Percentiles rank a stretch among this genome's conserved stretches.
Conservation (phyloP, 2,329 filamentous ascomycete genomes). For the Delphinella strobiligena region DNA sequence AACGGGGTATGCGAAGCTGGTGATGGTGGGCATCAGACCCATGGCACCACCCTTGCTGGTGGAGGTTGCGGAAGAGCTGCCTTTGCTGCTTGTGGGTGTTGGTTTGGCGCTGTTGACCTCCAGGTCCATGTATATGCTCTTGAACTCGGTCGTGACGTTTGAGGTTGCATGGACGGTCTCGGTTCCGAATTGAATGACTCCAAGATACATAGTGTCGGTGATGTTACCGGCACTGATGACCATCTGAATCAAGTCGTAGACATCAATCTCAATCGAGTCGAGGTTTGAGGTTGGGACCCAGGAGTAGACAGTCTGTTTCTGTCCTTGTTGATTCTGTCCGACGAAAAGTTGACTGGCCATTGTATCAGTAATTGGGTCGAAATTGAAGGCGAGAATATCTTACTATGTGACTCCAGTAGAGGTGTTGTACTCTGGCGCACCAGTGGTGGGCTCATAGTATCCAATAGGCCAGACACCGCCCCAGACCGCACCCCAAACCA, state of each 20-base stretch:
- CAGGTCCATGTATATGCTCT: constrained; percentile 6
- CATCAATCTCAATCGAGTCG: not conserved
- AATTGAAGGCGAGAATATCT: not conserved
- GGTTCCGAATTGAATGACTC: constrained; percentile 6
- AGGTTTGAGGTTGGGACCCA: constrained; percentile 6
- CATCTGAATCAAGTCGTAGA: constrained; percentile 4
- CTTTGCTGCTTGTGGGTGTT: constrained; percentile 5
- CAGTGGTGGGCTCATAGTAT: constrained; percentile 6
- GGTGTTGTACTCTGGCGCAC: constrained; percentile 4
- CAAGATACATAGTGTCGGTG: constrained; percentile 5
- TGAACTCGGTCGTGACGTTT: constrained; percentile 6
- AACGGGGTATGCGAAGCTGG: constrained; percentile 2
- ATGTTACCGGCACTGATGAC: constrained; percentile 2
- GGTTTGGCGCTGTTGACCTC: not conserved
- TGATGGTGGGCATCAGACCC: constrained; percentile 1
- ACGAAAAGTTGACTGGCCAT: constrained; percentile 1
- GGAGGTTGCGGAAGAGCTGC: constrained; percentile 4
- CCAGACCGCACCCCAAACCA: constrained; percentile 7
- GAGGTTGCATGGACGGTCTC: constrained; percentile 7
- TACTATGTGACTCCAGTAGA: constrained; percentile 2
- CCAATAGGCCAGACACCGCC: constrained; percentile 7
- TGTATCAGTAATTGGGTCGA: not conserved
- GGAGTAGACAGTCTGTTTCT: constrained; percentile 8
- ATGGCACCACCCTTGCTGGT: constrained; percentile 2
- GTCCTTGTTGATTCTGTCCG: constrained; percentile 6